These are phyloP conservation scores for Apiotrichum akiyoshidainum DNA, from an alignment of 1,284 basidiomycete genomes.

Conservation along the genomic window DNA sequence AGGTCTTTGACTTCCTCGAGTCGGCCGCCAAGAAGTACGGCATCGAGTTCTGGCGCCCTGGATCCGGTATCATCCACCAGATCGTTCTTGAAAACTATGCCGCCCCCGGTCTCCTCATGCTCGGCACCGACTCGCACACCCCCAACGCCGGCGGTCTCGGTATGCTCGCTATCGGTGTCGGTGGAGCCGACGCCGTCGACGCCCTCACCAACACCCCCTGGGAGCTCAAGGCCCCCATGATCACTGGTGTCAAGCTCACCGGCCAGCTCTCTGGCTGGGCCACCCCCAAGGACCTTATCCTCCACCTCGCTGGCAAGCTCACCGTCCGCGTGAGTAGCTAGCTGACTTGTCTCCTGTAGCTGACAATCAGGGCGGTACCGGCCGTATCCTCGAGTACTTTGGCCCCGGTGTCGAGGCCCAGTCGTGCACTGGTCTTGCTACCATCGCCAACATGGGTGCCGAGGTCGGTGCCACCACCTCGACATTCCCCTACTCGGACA, in stretches of 20 bases:
- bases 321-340: constrained; percentile 72
- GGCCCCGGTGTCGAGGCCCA: constrained; percentile 88
- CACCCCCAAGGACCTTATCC: constrained; percentile 93
- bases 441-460: constrained; percentile 97
- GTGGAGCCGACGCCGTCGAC: constrained; percentile 98
- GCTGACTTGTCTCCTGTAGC: not conserved
- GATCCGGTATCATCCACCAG: constrained; percentile 88
- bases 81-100: constrained; percentile 98
- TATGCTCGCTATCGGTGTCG: constrained; percentile 97
- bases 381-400: constrained; percentile 94
- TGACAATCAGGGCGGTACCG: constrained; percentile 75
- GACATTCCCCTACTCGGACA: constrained; percentile 89
- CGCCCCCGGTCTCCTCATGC: constrained; percentile 62
- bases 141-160: constrained; percentile 98
- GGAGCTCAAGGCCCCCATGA: constrained; percentile 92
- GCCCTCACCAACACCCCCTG: constrained; percentile 97
- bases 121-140: constrained; percentile 85
- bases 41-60: constrained; percentile 86
- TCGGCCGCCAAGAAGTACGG: constrained; percentile 93
- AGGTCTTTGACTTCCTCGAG: constrained; percentile 97
- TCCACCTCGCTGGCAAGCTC: constrained; percentile 89
- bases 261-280: constrained; percentile 88
- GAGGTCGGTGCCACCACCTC: constrained; percentile 98
- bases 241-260: constrained; percentile 86
- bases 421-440: constrained; percentile 93